phyloP scores from a whole-genome alignment of 23 red algal species.

The Chondrus crispus region DNA sequence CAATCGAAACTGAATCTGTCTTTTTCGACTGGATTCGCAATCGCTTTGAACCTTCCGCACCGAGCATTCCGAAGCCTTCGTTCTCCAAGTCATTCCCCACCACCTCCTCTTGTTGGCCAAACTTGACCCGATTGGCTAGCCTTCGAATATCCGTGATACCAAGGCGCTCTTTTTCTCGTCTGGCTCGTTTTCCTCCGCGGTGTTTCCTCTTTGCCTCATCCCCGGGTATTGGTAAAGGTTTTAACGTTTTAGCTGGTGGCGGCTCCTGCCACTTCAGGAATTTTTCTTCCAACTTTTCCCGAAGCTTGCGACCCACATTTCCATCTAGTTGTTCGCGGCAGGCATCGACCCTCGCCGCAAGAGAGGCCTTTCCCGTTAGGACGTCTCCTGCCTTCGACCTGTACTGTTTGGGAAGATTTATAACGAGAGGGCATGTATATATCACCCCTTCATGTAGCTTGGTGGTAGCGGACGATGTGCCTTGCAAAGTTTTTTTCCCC shows the following conservation, averaged over 20 bases:
- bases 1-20: conserved; percentile 3
- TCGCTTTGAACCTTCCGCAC: conserved; percentile 36
- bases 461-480: conserved; percentile 8
- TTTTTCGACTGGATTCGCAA: conserved; percentile 59
- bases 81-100: conserved; percentile 64
- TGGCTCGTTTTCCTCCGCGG: conserved; percentile 68
- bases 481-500: conserved; percentile 37
- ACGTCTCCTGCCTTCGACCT: conserved; percentile 60
- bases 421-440: conserved; percentile 58
- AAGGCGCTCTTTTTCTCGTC: conserved; percentile 75
- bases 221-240: conserved; percentile 77
- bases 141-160: conserved; percentile 72
- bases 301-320: conserved; percentile 33
- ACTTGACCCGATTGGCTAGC: conserved; percentile 63
- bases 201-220: conserved; percentile 66
- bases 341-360: conserved; percentile 78
- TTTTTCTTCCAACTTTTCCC: conserved; percentile 57
- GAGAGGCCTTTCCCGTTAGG: conserved; percentile 53
- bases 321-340: conserved; percentile 49
- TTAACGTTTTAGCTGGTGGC: conserved; percentile 70
- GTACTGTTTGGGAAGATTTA: conserved; percentile 52
- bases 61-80: conserved; percentile 66
- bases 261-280: conserved; percentile 81
- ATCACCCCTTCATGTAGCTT: conserved; percentile 60
- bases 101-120: conserved; percentile 65